Base-by-base conservation (phyloP, 1,284 basidiomycete species). In the Bondarzewia mesenterica region DNA sequence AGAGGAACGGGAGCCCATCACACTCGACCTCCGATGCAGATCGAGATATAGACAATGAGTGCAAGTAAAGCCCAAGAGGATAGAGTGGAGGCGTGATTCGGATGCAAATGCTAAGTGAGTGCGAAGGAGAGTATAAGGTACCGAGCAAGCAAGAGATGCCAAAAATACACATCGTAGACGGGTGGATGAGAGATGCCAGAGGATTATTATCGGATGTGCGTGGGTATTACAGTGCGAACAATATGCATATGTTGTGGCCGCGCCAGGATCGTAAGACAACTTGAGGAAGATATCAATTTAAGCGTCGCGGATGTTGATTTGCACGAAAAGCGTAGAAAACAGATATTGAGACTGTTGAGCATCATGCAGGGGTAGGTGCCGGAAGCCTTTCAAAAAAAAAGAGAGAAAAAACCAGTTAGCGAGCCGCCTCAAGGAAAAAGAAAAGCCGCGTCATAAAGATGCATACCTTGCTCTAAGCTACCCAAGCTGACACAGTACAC, bases 261-360 rank as follows among this genome's bases (percentile, higher is more conserved):
- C 10, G 29, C 29, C 29, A 32, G 29, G 29, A n/a, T 15, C 8
- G 29, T 32, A 7, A 32, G 29, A 3, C 29, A 15, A 32, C n/a
- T n/a, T n/a, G n/a, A n/a, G n/a, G n/a, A n/a, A n/a, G n/a, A n/a
- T n/a, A n/a, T 7, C 29, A 15, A 15, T 10, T 54, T 50, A 61
- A 7, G 53, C 59, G 49, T 75, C 71, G 29, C 68, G 68, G 48
- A 85, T 62, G 39, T 70, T 63, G 52, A 82, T 70, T 41, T 73
- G 64, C 27, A 93, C 85, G 58, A 94, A 94, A 5, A 96, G 71
- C 20, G 90, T 93, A 32, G 92, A 89, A 65, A 93, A 95, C 41
- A 95, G 69, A 59, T 86, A 89, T 55, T 90, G 86, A 37, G 85
- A 86, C 44, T 91, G 77, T 58, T 89, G 80, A 1, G 76, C 69